Percentiles rank a stretch among this genome's conserved stretches.
Evolutionary conservation across 2,329 filamentous ascomycete genomes (phyloP).

Genomic region (Cladosporium sp.): DNA sequence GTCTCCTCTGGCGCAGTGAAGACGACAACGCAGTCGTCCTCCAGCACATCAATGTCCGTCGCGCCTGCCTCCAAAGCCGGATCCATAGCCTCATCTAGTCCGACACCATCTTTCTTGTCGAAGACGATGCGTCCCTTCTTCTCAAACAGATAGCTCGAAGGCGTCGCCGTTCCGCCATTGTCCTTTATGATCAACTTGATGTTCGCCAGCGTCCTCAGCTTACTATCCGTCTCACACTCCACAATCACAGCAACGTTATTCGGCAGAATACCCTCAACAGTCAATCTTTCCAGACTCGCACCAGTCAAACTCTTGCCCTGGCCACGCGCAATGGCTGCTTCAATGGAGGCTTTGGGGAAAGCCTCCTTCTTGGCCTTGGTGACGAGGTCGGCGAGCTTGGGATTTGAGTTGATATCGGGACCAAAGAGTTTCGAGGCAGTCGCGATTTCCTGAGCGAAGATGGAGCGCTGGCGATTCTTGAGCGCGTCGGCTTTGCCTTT

Average conservation of each 20-base stretch:
- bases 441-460: constrained; percentile 71
- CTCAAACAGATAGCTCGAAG: constrained; percentile 82
- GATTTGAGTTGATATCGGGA: constrained; percentile 70
- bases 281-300: constrained; percentile 71
- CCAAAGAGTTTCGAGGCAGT: constrained; percentile 78
- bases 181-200: constrained; percentile 71
- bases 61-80: constrained; percentile 82
- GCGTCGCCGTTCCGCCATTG: constrained; percentile 66
- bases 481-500: constrained; percentile 83
- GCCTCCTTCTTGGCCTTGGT: constrained; percentile 78
- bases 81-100: constrained; percentile 73
- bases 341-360: constrained; percentile 81
- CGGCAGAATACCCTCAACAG: constrained; percentile 78
- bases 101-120: constrained; percentile 56
- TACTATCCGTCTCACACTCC: constrained; percentile 83
- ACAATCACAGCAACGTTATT: constrained; percentile 73
- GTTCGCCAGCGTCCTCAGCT: constrained; percentile 70
- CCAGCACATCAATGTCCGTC: constrained; percentile 68
- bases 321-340: constrained; percentile 81
- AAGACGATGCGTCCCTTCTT: constrained; percentile 75
- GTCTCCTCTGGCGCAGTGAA: constrained; percentile 68
- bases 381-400: constrained; percentile 72
- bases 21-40: constrained; percentile 69
- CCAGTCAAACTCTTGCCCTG: constrained; percentile 79
- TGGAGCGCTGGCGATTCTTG: constrained; percentile 70